Percentiles rank a stretch among this genome's conserved stretches.
phyloP scores from a whole-genome alignment of 1,284 basidiomycete genomes.

The Ceratorhiza oryzae-sativae region DNA sequence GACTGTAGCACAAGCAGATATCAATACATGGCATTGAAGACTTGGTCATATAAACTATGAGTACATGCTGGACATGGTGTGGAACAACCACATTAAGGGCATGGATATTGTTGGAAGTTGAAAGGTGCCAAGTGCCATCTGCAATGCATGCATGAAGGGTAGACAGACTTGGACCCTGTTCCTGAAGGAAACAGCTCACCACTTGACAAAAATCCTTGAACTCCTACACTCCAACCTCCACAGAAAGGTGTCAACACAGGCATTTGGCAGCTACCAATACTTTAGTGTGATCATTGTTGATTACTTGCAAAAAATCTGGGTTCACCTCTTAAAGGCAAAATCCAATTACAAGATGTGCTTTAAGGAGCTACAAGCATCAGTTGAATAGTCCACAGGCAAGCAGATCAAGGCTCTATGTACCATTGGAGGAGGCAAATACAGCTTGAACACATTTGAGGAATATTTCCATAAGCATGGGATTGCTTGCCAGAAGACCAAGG shows the following conservation, averaged over 20 bases:
- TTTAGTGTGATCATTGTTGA: conserved; percentile 48
- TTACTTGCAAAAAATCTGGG: conserved; percentile 40
- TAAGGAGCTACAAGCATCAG: conserved; percentile 44
- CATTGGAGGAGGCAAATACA: conserved; percentile 51
- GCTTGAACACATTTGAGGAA: conserved; percentile 31
- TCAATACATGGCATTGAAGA: conserved; percentile 45
- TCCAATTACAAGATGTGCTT: conserved; percentile 44
- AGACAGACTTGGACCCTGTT: conserved; percentile 36
- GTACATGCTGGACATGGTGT: conserved; percentile 26
- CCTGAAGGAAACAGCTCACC: conserved; percentile 14
- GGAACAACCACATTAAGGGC: conserved; percentile 39
- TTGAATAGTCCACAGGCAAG: conserved; percentile 45
- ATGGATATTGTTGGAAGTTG: conserved; percentile 39
- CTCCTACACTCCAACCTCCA: conserved; percentile 47
- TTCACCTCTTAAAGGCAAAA: conserved; percentile 45
- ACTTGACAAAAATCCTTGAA: conserved; percentile 34
- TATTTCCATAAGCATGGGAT: conserved; percentile 45
- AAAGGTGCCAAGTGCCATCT: conserved; percentile 3
- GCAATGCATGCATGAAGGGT: conserved; percentile 34
- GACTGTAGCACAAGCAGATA: conserved; percentile 8
- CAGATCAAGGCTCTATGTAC: conserved; percentile 45
- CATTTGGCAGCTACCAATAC: conserved; percentile 45
- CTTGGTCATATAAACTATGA: conserved; percentile 46
- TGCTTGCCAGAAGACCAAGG: conserved; percentile 43
- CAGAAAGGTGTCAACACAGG: conserved; percentile 42